phyloP scores from a whole-genome alignment of 768 basidiomycete species.

The Tricholomella constricta region DNA sequence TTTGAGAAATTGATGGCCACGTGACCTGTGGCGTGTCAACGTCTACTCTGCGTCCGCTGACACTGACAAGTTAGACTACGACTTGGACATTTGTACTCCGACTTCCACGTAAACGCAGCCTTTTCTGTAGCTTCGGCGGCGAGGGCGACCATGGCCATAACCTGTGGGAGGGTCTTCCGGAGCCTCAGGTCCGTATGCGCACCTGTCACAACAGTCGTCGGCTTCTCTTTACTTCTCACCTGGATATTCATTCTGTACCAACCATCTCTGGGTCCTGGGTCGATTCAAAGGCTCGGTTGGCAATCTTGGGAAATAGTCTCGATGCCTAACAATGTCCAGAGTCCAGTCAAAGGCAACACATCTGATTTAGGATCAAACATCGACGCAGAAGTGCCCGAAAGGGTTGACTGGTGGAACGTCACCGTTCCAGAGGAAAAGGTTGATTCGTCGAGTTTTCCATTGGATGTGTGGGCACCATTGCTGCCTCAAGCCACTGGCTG shows the following conservation, averaged over 20 bases:
- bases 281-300: conserved; percentile 79
- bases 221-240: conserved; percentile 72
- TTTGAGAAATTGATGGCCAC: conserved; percentile 18
- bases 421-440: conserved; percentile 40
- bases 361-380: conserved; percentile 14
- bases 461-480: conserved; percentile 80
- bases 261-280: conserved; percentile 71
- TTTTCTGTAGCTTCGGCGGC: conserved; percentile 17
- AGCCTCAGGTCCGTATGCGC: conserved; percentile 54
- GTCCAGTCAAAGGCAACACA: conserved; percentile 12
- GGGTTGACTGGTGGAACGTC: conserved; percentile 74
- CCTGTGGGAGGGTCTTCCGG: conserved; percentile 48
- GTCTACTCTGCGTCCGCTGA: neutral
- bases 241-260: conserved; percentile 83
- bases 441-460: conserved; percentile 70
- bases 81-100: neutral
- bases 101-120: too few relatives aligned
- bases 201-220: conserved; percentile 60
- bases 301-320: conserved; percentile 80
- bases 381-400: conserved; percentile 23
- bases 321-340: conserved; percentile 21
- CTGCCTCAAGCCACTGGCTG: conserved; percentile 75
- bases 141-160: conserved; percentile 38
- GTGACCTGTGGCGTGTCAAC: conserved; percentile 9
- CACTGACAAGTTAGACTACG: neutral